Percentiles rank a stretch among this genome's conserved stretches.
Evolutionary conservation across 179 eudicot species (phyloP).

Genomic region (Silene vulgaris): DNA sequence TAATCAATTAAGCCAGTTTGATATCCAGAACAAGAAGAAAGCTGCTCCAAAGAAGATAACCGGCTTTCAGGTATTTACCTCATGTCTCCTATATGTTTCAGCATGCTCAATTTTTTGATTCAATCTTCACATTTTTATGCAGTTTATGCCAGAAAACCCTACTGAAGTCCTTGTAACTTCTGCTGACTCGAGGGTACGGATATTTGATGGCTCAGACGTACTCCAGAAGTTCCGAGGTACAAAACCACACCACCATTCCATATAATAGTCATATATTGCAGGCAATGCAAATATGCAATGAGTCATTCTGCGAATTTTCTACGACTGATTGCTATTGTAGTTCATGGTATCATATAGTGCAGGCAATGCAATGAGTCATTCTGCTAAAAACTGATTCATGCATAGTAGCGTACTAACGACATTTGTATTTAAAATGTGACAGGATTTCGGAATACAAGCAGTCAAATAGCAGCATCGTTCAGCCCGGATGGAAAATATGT

Average conservation of each 20-base stretch:
- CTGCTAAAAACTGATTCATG: background rate
- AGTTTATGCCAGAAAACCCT: constrained; percentile 64
- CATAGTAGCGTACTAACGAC: background rate
- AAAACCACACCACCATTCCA: background rate
- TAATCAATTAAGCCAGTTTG: constrained; percentile 52
- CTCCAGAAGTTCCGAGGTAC: constrained; percentile 67
- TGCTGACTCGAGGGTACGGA: constrained; percentile 77
- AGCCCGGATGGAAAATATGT: constrained; percentile 68
- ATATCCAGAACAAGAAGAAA: constrained; percentile 55
- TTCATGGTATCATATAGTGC: too few species aligned
- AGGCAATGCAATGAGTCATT: background rate
- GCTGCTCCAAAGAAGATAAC: constrained; percentile 59
- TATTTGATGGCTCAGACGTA: constrained; percentile 55
- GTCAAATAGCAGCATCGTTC: constrained; percentile 74
- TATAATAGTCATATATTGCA: background rate
- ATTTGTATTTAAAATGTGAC: constrained; percentile 6
- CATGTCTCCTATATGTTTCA: background rate
- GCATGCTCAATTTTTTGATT: background rate
- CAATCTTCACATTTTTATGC: constrained; percentile 3
- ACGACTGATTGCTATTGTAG: too few species aligned
- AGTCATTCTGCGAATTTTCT: background rate
- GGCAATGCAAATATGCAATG: background rate
- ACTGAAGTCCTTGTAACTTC: constrained; percentile 85
- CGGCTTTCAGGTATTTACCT: constrained; percentile 57
- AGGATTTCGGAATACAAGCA: constrained; percentile 78